These are phyloP conservation scores for Cadophora luteo-olivacea DNA, from an alignment of 2,329 filamentous ascomycete species.

Conservation along the genomic window DNA sequence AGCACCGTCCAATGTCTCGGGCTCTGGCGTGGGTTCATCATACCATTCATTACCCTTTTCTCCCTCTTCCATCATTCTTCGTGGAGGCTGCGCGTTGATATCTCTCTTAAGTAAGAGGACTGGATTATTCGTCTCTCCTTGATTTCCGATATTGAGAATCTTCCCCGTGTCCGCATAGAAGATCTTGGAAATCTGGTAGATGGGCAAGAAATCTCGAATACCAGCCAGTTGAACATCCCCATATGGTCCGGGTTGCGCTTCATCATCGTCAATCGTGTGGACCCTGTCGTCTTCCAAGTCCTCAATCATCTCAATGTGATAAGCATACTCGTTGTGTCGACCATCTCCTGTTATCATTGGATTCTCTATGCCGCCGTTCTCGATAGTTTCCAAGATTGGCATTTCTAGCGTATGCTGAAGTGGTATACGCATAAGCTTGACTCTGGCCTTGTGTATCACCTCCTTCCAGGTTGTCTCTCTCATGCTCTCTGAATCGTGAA, in stretches of 20 bases:
- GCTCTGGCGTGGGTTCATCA: constrained; percentile 23
- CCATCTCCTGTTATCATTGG: constrained; percentile 37
- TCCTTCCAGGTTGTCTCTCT: constrained; percentile 83
- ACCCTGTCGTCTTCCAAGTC: constrained; percentile 74
- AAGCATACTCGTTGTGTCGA: constrained; percentile 63
- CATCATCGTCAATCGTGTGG: constrained; percentile 68
- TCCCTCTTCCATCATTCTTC: constrained; percentile 64
- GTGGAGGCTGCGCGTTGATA: constrained; percentile 68
- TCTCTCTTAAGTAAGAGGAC: constrained; percentile 73
- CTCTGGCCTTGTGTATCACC: constrained; percentile 88
- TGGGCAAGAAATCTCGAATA: constrained; percentile 69
- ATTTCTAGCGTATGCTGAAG: constrained; percentile 23
- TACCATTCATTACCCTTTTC: constrained; percentile 36
- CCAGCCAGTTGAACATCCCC: constrained; percentile 68
- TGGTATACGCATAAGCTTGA: constrained; percentile 64
- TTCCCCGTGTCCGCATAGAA: constrained; percentile 81
- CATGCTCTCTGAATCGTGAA: constrained; percentile 43
- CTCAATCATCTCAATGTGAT: constrained; percentile 72
- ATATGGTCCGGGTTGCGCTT: constrained; percentile 58
- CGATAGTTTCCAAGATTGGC: constrained; percentile 27
- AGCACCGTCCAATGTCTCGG: constrained; percentile 18
- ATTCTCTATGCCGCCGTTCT: constrained; percentile 43
- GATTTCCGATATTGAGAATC: constrained; percentile 72
- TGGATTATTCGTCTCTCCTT: constrained; percentile 71
- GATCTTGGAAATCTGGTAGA: constrained; percentile 77